Base-by-base conservation (phyloP, 768 basidiomycete species). In the Pisolithus sp. region DNA sequence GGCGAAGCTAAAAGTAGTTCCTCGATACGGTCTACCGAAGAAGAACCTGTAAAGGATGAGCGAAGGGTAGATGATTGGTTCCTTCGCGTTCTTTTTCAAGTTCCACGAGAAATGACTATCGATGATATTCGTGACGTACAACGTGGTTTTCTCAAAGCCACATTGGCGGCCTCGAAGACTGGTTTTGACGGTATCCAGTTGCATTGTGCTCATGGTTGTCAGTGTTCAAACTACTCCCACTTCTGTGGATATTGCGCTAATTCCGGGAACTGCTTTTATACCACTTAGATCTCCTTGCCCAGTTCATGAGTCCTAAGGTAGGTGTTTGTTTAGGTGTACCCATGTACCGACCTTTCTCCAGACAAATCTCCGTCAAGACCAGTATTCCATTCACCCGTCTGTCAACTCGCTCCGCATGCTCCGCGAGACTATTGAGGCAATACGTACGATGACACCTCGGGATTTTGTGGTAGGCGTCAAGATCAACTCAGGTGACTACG, bases 171-270 rank as follows among this genome's bases (percentile, higher is more conserved):
- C 8, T 65, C 73, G 17, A 63, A 76, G 49, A 70, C 85, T 38
- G 90, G 89, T 0, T 94, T 93, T 63, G 89, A 95, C 55, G 93
- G 94, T 0, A 71, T 95, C 4, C 81, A 96, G 60, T 55, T 97
- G 9, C 94, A 96, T 64, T 85, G 75, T 23, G 85, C 85, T 1
- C 92, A 94, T 66, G 92, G 92, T 36, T 93, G 87, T 90, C 50
- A 67, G 87, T 79, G 5, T 30, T 36, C 18, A 18, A 21, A 20
- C 30, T 28, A 12, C 18, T 21, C 26, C 20, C 31, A 12, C 24
- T 26, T 47, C 8, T 38, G 17, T 37, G 8, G 18, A 51, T 24
- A 41, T 39, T n/a, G 31, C 34, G 20, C 26, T 52, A 18, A 31
- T 2, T n/a, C 10, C 7, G 31, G 38, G 26, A 55, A 9, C 5